Evolutionary conservation across 192 early-diverging fungal genomes (phyloP).

Genomic region (Coemansia sp.): DNA sequence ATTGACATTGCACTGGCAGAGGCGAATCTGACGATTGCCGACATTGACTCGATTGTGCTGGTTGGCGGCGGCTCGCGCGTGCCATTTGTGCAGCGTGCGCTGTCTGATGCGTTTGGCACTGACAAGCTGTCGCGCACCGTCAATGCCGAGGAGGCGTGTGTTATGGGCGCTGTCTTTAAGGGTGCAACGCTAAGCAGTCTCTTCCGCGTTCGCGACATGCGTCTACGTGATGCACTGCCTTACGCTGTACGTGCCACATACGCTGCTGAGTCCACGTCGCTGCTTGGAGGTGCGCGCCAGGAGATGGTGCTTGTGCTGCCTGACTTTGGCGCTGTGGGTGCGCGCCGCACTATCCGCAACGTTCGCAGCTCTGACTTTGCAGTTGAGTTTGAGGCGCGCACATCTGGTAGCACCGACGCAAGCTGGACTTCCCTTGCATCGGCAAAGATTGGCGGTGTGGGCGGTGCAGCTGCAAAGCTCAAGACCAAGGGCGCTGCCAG

Average conservation of each 20-base stretch:
- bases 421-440: conserved; percentile 26
- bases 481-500: conserved; percentile 54
- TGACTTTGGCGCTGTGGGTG: conserved; percentile 67
- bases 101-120: conserved; percentile 70
- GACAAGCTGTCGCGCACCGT: conserved; percentile 91
- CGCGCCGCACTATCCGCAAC: conserved; percentile 85
- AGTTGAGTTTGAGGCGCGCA: conserved; percentile 74
- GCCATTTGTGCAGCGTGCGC: conserved; percentile 75
- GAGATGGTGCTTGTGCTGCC: conserved; percentile 32
- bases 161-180: conserved; percentile 82
- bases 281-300: conserved; percentile 50
- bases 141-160: conserved; percentile 95
- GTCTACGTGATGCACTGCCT: conserved; percentile 78
- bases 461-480: conserved; percentile 65
- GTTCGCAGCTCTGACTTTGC: conserved; percentile 57
- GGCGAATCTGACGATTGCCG: conserved; percentile 63
- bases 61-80: conserved; percentile 92
- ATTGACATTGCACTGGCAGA: conserved; percentile 70
- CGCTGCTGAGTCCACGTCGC: conserved; percentile 61
- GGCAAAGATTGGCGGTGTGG: conserved; percentile 68
- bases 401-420: conserved; percentile 56
- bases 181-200: conserved; percentile 81
- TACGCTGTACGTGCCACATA: conserved; percentile 46
- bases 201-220: conserved; percentile 83
- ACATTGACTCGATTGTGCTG: conserved; percentile 86